These are phyloP conservation scores for Solanum chaucha DNA, from an alignment of 257 asterid genomes.

Conservation along the genomic window DNA sequence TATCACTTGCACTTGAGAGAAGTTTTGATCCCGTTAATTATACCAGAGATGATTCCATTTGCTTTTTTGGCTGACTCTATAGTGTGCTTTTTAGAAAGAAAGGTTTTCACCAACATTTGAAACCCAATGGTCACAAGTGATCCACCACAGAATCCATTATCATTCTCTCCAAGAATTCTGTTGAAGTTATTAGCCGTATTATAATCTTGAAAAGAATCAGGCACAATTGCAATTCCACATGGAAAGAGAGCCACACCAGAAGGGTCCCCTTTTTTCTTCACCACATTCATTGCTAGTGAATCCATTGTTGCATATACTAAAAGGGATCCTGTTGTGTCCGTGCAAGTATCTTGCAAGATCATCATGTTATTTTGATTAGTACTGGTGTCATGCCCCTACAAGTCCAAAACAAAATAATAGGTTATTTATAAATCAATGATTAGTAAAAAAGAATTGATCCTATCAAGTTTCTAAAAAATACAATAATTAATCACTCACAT, in stretches of 20 bases:
- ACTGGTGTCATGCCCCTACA: not conserved
- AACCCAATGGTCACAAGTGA: not conserved
- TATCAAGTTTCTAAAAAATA: too few relatives aligned
- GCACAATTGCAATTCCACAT: not conserved
- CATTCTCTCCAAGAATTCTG: not conserved
- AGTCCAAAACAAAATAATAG: not conserved
- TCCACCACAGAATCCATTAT: not conserved
- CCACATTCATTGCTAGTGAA: not conserved
- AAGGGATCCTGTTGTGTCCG: not conserved
- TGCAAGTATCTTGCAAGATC: not conserved
- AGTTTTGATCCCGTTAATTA: not conserved
- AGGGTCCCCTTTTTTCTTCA: not conserved
- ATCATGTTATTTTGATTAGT: not conserved
- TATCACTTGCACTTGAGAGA: not conserved
- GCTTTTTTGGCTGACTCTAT: not conserved
- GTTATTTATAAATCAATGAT: not conserved
- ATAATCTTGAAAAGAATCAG: not conserved
- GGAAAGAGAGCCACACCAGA: not conserved
- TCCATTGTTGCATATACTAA: not conserved
- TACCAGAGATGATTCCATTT: not conserved
- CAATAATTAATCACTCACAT: not conserved
- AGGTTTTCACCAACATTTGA: not conserved
- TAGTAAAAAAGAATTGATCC: not conserved
- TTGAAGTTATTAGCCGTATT: too few relatives aligned
- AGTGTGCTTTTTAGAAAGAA: not conserved